phyloP scores from a whole-genome alignment of 257 asterid species.

The Plantago major region DNA sequence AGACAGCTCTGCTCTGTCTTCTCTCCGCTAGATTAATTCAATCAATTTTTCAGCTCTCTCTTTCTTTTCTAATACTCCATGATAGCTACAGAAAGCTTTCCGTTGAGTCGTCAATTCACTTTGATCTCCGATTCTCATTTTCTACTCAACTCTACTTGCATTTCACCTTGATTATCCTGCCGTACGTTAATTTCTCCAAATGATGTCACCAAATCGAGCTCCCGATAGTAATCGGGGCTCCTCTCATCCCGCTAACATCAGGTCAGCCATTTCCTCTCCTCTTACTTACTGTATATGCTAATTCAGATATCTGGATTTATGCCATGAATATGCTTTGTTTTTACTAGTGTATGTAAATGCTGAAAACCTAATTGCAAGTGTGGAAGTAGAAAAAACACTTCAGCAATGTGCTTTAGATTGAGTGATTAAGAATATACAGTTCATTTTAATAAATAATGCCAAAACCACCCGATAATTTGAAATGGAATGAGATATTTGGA shows the following conservation, averaged over 20 bases:
- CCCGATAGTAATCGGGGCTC: constrained; percentile 63
- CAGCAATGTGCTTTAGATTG: neutral
- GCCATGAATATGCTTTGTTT: constrained; percentile 3
- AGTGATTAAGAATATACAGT: neutral
- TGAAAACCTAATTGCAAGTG: constrained; percentile 7
- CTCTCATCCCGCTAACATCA: constrained; percentile 49
- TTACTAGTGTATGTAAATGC: constrained; percentile 2
- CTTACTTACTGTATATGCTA: neutral
- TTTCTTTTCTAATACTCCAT: neutral
- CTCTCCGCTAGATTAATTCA: too few species aligned
- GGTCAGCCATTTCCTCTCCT: constrained; percentile 39
- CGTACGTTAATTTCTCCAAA: constrained; percentile 13
- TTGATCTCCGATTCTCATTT: neutral
- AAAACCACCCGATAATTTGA: too few species aligned
- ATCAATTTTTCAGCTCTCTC: neutral
- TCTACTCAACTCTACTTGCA: neutral
- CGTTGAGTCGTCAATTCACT: neutral
- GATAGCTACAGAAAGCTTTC: neutral
- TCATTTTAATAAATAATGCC: neutral
- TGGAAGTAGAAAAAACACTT: neutral
- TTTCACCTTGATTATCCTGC: neutral
- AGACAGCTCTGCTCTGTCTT: too few species aligned
- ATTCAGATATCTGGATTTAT: neutral
- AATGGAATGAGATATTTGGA: neutral
- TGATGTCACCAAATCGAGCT: constrained; percentile 86